A percentile compares a stretch with the other conserved stretches of the same genome.
phyloP scores from a whole-genome alignment of 306 rosid species.

The Castanea crenata region DNA sequence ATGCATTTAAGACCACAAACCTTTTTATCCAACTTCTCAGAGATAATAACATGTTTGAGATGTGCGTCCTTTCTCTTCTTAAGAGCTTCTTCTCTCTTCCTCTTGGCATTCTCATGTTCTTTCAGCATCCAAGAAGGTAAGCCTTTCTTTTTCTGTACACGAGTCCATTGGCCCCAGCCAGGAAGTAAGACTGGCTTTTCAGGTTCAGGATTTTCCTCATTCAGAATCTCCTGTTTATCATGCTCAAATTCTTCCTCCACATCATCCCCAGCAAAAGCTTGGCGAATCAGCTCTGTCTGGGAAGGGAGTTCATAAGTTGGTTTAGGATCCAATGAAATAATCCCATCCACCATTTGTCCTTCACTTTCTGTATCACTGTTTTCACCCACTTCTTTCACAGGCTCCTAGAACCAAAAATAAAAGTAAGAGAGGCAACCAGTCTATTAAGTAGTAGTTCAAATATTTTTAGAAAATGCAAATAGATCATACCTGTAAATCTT shows the following conservation, averaged over 20 bases:
- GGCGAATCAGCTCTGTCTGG: conserved; percentile 76
- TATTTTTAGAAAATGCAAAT: background rate
- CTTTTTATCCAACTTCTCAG: conserved; percentile 84
- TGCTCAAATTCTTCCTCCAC: conserved; percentile 87
- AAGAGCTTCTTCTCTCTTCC: conserved; percentile 70
- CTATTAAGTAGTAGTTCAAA: conserved; percentile 1
- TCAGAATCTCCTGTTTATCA: conserved; percentile 62
- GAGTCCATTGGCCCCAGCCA: conserved; percentile 99
- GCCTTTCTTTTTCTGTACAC: conserved; percentile 77
- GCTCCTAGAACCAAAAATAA: conserved; percentile 35
- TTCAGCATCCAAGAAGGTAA: conserved; percentile 75
- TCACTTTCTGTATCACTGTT: conserved; percentile 71
- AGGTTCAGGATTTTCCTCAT: conserved; percentile 84
- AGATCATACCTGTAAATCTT: conserved; percentile 44
- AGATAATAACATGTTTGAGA: conserved; percentile 75
- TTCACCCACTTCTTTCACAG: conserved; percentile 46
- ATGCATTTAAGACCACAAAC: conserved; percentile 35
- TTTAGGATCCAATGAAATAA: conserved; percentile 55
- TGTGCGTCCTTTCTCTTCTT: conserved; percentile 80
- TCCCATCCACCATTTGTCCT: conserved; percentile 79
- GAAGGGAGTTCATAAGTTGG: conserved; percentile 79
- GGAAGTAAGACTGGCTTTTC: conserved; percentile 82
- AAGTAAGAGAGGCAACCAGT: conserved; percentile 5
- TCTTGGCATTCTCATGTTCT: conserved; percentile 69
- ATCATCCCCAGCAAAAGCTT: conserved; percentile 88